Evolutionary conservation across 768 basidiomycete genomes (phyloP).

Genomic region (Lyophyllum shimeji): DNA sequence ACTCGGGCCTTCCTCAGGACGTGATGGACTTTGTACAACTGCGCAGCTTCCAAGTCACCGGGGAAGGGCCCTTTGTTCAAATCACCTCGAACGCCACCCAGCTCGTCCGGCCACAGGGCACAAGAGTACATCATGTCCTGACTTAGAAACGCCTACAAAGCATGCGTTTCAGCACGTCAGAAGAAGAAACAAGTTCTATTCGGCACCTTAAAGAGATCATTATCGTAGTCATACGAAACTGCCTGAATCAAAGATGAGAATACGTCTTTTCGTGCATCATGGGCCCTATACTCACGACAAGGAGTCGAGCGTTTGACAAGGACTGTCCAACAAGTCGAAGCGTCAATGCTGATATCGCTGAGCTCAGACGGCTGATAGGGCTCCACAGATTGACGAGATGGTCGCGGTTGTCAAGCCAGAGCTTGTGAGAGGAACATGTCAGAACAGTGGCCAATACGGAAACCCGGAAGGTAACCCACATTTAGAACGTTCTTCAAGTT

Average conservation of each 20-base stretch:
- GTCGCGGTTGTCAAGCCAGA: constrained; percentile 1
- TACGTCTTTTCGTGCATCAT: background rate
- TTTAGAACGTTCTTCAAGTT: constrained; percentile 1
- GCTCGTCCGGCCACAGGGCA: constrained; percentile 10
- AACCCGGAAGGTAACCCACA: background rate
- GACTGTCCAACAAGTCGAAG: background rate
- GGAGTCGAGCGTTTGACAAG: background rate
- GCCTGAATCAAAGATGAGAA: background rate
- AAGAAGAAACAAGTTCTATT: background rate
- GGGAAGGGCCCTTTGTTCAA: constrained; percentile 6
- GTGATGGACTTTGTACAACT: constrained; percentile 12
- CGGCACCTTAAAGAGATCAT: constrained; percentile 3
- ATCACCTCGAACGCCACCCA: constrained; percentile 7
- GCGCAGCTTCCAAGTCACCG: constrained; percentile 11
- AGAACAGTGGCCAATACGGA: background rate
- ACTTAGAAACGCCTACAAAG: background rate
- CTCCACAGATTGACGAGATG: background rate
- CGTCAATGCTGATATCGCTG: background rate
- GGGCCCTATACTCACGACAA: background rate
- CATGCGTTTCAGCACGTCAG: background rate
- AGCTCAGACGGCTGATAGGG: constrained; percentile 1
- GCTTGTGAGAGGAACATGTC: background rate
- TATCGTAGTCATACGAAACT: background rate
- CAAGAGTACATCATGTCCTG: constrained; percentile 5
- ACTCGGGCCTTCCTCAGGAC: constrained; percentile 10